Base-by-base conservation (phyloP, 768 basidiomycete genomes). In the Mycena albidolilacea region DNA sequence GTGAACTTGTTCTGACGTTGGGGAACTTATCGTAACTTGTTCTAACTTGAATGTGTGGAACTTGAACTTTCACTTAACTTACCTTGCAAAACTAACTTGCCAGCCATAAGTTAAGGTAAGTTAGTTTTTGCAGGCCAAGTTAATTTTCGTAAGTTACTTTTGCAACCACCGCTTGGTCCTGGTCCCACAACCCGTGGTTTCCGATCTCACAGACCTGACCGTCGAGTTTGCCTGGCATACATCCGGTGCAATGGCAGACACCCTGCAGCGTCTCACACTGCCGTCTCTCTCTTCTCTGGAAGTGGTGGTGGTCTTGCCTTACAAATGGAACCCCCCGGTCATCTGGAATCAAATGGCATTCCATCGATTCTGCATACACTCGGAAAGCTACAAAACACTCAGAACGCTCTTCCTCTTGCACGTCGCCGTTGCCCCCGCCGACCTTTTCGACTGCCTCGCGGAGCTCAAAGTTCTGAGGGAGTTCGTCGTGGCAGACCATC, bases 401-500 rank as follows among this genome's bases (percentile, higher is more conserved):
- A 67, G 65, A 17, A 43, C 65, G 5, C 71, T 72, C 50, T 72
- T 62, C 60, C 58, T 72, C 12, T 39, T 67, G 44, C 71, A 72
- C 48, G 71, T 57, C 30, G 58, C 59, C 6, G 39, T 72, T 8
- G 0, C 48, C 11, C 30, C 65, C 2, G 65, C 21, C 15, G 59
- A 72, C 9, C 64, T 72, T 7, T 38, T 67, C 35, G 54, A 58
- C 14, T 41, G 59, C 37, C 39, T 72, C n/a, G n/a, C 48, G 9
- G 59, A 54, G 11, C 60, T 72, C 23, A 48, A 35, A 1, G 58
- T 17, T 1, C 54, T 72, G 11, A 30, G 37, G 48, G 65, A 14
- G 46, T 39, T 72, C 19, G 71, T 72, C 52, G 35, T 72, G 21
- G 71, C 71, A 17, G 71, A 72, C 52, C 71, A 72, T n/a, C 57